A percentile compares a stretch with the other conserved stretches of the same genome.
phyloP scores from a whole-genome alignment of 2,329 filamentous ascomycete genomes.

The Xylaria digitata region DNA sequence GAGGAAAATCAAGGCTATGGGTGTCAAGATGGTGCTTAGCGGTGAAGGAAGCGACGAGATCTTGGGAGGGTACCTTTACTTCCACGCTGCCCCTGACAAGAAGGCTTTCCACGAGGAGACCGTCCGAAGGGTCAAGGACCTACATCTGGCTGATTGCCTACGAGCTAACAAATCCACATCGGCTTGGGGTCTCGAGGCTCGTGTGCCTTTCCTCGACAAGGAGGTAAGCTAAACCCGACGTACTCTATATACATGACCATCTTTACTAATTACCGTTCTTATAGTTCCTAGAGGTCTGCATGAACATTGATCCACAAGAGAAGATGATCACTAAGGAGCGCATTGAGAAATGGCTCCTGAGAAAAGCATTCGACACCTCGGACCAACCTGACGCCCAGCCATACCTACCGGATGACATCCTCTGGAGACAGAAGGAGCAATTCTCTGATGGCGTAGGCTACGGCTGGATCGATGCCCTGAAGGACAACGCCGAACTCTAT shows the following conservation, averaged over 20 bases:
- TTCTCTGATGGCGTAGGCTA: conserved; percentile 99
- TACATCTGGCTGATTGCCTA: conserved; percentile 95
- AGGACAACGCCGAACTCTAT: conserved; percentile 89
- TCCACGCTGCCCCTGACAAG: conserved; percentile 92
- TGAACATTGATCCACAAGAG: conserved; percentile 93
- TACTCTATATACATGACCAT: conserved; percentile 9
- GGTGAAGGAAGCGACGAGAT: conserved; percentile 98
- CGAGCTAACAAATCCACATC: conserved; percentile 99
- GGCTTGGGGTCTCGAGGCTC: conserved; percentile 97
- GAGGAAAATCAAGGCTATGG: conserved; percentile 99
- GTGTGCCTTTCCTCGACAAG: conserved; percentile 98
- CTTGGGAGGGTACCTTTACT: conserved; percentile 98
- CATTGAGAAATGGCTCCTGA: conserved; percentile 97
- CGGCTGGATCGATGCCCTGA: conserved; percentile 97
- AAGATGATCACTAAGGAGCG: conserved; percentile 93
- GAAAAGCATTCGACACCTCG: conserved; percentile 95
- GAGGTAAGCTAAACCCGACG: conserved; percentile 62
- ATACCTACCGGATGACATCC: conserved; percentile 95
- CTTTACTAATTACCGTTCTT: not conserved
- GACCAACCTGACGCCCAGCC: conserved; percentile 83
- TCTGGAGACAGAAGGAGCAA: conserved; percentile 99
- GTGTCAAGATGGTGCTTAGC: conserved; percentile 98
- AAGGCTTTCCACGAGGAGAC: conserved; percentile 96
- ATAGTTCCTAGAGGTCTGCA: conserved; percentile 87
- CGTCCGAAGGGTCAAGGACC: conserved; percentile 92